Evolutionary conservation across 371 early-diverging fungal genomes (phyloP), one percentile per base, ranked within the genome.

Genomic region (Encephalitozoon romaleae): DNA sequence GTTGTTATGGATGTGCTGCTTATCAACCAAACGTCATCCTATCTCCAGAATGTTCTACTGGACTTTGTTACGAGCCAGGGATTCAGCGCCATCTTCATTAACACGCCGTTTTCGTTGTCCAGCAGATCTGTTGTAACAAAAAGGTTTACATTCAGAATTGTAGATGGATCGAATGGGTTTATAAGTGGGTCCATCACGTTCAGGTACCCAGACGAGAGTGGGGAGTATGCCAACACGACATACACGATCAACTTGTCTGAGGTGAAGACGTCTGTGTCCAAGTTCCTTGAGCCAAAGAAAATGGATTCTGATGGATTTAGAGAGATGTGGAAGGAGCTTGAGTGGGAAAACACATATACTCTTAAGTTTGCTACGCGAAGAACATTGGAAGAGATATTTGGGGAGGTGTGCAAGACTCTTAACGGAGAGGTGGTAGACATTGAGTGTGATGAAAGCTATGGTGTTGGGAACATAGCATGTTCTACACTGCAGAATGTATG

Each of bases 21-120:
- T 72, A 94, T 96, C 68, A 98, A 98, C 84, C 97, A 96, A 86
- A 96, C 98, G 0, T 86, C 87, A 53, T 91, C 91, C 63, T 94
- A 94, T 30, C 87, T 98, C 73, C 95, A 95, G 84, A 94, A 94
- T 84, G 83, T 98, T 77, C 89, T 91, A 9, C 87, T 97, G 55
- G 97, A 98, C 84, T 94, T 98, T 85, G 91, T 93, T 23, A 93
- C 94, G 4, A 85, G 95, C 78, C 94, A 95, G 72, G 95, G 96
- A 80, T 87, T 98, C 54, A 93, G 92, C 85, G 87, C 45, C 9
- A 52, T 47, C 0, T 45, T 43, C n/a, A 30, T 25, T 15, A 26
- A 32, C n/a, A 45, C 34, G 0, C 69, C 64, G n/a, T 64, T 74
- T 70, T 49, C 30, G 4, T 67, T 82, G 38, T 64, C 42, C 18